A percentile compares a stretch with the other conserved stretches of the same genome.
phyloP scores from a whole-genome alignment of 2,329 filamentous ascomycete species.

The Aspergillus arachidicola region DNA sequence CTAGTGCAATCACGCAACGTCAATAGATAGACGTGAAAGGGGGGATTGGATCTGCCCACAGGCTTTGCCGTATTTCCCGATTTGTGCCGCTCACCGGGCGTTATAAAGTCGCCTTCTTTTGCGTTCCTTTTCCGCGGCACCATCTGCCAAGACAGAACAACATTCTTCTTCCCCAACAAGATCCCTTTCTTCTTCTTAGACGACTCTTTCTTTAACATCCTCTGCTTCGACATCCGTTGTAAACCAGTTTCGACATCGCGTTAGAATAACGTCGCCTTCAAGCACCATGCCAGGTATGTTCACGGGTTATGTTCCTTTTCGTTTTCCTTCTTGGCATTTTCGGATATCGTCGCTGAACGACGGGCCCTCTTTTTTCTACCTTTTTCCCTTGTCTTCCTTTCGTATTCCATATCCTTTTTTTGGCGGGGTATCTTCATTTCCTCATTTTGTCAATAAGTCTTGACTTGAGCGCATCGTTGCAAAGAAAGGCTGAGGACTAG shows the following conservation, averaged over 20 bases:
- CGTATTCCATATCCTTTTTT: conserved; percentile 4
- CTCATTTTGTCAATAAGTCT: not conserved
- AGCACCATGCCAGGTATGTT: conserved; percentile 8
- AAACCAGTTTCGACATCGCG: not conserved
- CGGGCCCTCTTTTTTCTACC: conserved; percentile 1
- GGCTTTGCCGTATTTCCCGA: conserved; percentile 2
- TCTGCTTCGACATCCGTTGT: not conserved
- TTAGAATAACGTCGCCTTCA: not conserved
- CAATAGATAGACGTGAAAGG: not conserved
- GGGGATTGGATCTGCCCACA: conserved; percentile 2
- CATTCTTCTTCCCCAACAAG: not conserved
- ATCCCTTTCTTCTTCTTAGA: not conserved
- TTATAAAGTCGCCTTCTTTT: not conserved
- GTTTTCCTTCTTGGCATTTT: conserved; percentile 12
- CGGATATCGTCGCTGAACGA: conserved; percentile 9
- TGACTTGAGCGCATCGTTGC: not conserved
- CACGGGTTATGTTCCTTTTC: not conserved
- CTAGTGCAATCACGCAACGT: not conserved
- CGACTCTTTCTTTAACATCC: not conserved
- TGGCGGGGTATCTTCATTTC: not conserved
- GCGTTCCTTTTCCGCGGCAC: not conserved
- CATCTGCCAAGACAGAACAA: not conserved
- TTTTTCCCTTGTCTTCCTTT: not conserved
- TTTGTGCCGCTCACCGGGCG: conserved; percentile 2
- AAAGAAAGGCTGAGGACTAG: not conserved